Conservation (phyloP, 2,329 filamentous ascomycete species). For the Phoma sp. region DNA sequence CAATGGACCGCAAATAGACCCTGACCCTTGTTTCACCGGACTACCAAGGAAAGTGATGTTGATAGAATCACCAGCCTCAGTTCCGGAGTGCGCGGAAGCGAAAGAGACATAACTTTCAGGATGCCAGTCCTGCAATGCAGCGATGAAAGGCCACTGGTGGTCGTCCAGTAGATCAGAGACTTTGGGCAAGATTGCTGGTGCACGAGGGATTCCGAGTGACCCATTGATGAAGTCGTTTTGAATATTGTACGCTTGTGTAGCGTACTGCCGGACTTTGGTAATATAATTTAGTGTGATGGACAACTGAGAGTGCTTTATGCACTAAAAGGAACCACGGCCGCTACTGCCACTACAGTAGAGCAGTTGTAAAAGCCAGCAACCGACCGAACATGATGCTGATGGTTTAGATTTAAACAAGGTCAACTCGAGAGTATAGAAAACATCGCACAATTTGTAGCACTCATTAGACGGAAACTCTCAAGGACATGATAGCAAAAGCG, state of each 20-base stretch:
- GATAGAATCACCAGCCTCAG: slow-evolving; percentile 18
- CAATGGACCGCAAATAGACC: slow-evolving; percentile 29
- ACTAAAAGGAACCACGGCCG: slow-evolving; percentile 12
- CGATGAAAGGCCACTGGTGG: slow-evolving; percentile 36
- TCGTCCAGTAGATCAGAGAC: slow-evolving; percentile 32
- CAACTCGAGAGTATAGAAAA: not conserved
- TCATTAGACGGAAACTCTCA: not conserved
- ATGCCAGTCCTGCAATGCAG: slow-evolving; percentile 36
- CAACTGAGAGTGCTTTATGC: not conserved
- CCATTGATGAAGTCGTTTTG: slow-evolving; percentile 38
- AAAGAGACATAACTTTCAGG: slow-evolving; percentile 30
- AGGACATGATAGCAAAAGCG: not conserved
- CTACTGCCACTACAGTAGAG: not conserved
- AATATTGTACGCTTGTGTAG: slow-evolving; percentile 32
- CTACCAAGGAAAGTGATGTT: slow-evolving; percentile 31
- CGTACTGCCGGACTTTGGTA: slow-evolving; percentile 22
- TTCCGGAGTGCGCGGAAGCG: slow-evolving; percentile 23
- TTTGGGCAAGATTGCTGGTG: slow-evolving; percentile 26
- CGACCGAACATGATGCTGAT: not conserved
- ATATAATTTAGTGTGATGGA: not conserved
- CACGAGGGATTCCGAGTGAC: slow-evolving; percentile 27
- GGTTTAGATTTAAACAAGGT: not conserved
- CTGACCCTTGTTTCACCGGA: slow-evolving; percentile 25
- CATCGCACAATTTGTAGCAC: not conserved
- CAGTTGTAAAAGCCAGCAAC: not conserved